Evolutionary conservation across 1,284 basidiomycete species (phyloP).

Genomic region (Psilocybe mexicana): DNA sequence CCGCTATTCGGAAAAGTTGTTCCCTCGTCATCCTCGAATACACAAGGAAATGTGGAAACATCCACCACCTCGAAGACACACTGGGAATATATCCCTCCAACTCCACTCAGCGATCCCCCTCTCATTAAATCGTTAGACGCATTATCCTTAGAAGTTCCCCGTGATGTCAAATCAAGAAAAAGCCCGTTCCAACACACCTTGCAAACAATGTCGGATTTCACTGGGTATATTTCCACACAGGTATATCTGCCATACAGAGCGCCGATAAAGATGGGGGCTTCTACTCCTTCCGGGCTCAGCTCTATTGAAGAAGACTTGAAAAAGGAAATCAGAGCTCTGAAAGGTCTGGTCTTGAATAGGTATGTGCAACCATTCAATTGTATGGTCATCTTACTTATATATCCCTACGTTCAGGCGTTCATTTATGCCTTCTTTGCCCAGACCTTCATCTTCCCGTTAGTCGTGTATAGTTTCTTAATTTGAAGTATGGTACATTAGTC

Average conservation of each 20-base stretch:
- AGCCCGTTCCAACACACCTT: conserved; percentile 52
- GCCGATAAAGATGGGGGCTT: conserved; percentile 29
- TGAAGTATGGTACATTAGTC: too few relatives aligned
- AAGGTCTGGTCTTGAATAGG: conserved; percentile 69
- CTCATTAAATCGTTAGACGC: conserved; percentile 46
- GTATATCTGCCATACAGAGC: conserved; percentile 50
- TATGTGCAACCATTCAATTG: conserved; percentile 19
- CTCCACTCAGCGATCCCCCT: conserved; percentile 40
- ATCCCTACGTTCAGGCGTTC: conserved; percentile 39
- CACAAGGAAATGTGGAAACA: conserved; percentile 12
- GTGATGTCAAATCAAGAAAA: conserved; percentile 27
- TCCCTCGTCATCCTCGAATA: conserved; percentile 19
- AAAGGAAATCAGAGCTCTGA: conserved; percentile 65
- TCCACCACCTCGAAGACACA: conserved; percentile 32
- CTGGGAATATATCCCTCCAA: conserved; percentile 56
- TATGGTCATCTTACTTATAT: background rate
- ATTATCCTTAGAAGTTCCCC: conserved; percentile 49
- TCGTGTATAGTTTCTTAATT: too few relatives aligned
- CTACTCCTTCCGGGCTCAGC: conserved; percentile 24
- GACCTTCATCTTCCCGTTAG: conserved; percentile 13
- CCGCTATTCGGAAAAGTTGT: conserved; percentile 45
- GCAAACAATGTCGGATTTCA: conserved; percentile 60
- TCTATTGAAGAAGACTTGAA: conserved; percentile 63
- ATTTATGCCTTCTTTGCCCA: conserved; percentile 43
- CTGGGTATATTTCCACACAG: conserved; percentile 66